A percentile compares a stretch with the other conserved stretches of the same genome.
These are phyloP conservation scores for Cenchrus purpureus DNA, from an alignment of 176 grass and related monocot species.

Conservation along the genomic window DNA sequence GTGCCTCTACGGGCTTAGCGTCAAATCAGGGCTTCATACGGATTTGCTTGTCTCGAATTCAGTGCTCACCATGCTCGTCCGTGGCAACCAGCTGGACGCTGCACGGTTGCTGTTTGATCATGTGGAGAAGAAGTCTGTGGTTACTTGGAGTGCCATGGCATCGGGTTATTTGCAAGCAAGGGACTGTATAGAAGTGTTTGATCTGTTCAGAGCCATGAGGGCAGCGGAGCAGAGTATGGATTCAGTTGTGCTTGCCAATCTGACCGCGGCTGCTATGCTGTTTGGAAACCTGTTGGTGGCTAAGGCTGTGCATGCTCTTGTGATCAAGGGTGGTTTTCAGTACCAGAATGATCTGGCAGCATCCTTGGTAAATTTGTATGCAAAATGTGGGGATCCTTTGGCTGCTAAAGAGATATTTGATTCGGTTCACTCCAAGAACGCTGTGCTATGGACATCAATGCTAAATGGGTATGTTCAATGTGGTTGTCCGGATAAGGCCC, in stretches of 20 bases:
- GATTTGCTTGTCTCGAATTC: slow-evolving; percentile 52
- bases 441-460: slow-evolving; percentile 66
- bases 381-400: slow-evolving; percentile 51
- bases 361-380: slow-evolving; percentile 65
- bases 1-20: slow-evolving; percentile 43
- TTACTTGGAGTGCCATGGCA: slow-evolving; percentile 66
- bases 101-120: slow-evolving; percentile 45
- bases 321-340: slow-evolving; percentile 53
- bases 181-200: slow-evolving; percentile 48
- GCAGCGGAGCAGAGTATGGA: slow-evolving; percentile 26
- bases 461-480: slow-evolving; percentile 60
- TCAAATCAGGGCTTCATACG: slow-evolving; percentile 52
- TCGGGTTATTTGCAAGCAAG: slow-evolving; percentile 40
- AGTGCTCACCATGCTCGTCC: slow-evolving; percentile 54
- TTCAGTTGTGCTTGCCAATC: slow-evolving; percentile 47
- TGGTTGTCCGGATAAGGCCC: slow-evolving; percentile 40
- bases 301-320: slow-evolving; percentile 46
- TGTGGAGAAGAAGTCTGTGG: slow-evolving; percentile 49
- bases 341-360: slow-evolving; percentile 24
- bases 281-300: slow-evolving; percentile 45
- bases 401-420: slow-evolving; percentile 51
- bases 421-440: slow-evolving; percentile 40
- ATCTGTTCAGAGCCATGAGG: slow-evolving; percentile 52
- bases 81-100: slow-evolving; percentile 17
- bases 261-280: slow-evolving; percentile 35